Evolutionary conservation across 768 basidiomycete species (phyloP), one percentile per base, ranked within the genome.

Genomic region (Lentinula lateritia): DNA sequence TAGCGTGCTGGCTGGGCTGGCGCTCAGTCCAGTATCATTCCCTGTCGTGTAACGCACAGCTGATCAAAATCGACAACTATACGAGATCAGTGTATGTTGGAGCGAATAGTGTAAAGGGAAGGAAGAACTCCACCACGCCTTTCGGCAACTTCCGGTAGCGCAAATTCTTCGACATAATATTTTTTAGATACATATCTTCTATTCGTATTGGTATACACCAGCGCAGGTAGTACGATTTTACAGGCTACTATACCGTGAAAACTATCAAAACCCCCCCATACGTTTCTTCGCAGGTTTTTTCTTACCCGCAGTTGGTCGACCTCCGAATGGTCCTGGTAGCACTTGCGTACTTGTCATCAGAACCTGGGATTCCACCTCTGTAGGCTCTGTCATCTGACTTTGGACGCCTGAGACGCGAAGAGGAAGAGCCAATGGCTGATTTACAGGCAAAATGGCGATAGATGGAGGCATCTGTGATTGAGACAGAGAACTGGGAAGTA

Each of bases 11-110:
- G 77, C 79, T 75, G 79, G 79, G 83, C 84, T 78, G 81, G 80
- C 78, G 80, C 77, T 76, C 75, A 81, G 83, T 84, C 86, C 87
- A 86, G 84, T 83, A 82, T 82, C 85, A 86, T 85, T 85, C 84
- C 70, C 70, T 70, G 74, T 86, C 87, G 85, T 86, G 85, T 70
- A 61, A 66, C 62, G 58, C 64, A 57, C 54, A 58, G 56, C 58
- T 54, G 63, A 42, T 43, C 53, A 55, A 65, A 60, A 57, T 62
- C 38, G 39, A 53, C 46, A 41, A 38, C 46, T 61, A 39, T 62
- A 60, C 35, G 43, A 23, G 56, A 38, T 41, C 9, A 45, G 6
- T 23, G 39, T 56, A 41, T 56, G 23, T 62, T 61, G 61, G 62
- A 36, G 57, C 59, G 62, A 63, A 61, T 54, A 28, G 60, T 59